phyloP scores from a whole-genome alignment of 2,329 filamentous ascomycete genomes.

The Metarhizium rileyi region DNA sequence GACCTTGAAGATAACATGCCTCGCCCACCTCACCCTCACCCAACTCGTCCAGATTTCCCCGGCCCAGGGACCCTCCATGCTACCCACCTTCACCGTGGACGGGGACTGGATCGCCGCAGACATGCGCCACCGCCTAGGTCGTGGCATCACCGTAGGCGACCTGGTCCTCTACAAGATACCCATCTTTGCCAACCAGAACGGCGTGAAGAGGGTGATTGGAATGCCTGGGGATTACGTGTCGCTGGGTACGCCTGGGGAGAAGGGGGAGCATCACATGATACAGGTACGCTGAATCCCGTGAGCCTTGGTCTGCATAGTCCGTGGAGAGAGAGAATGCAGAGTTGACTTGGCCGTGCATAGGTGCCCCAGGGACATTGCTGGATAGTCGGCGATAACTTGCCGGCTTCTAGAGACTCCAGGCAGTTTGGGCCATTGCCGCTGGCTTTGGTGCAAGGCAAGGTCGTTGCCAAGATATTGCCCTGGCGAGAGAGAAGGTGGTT shows the following conservation, averaged over 20 bases:
- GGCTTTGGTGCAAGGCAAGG: constrained; percentile 74
- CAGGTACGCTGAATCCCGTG: constrained; percentile 38
- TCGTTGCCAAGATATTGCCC: constrained; percentile 54
- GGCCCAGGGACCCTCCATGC: constrained; percentile 73
- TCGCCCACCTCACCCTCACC: constrained; percentile 36
- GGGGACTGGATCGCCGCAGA: constrained; percentile 63
- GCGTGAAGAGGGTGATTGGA: constrained; percentile 71
- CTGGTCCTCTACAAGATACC: constrained; percentile 73
- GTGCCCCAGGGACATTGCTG: constrained; percentile 89
- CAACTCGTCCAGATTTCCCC: constrained; percentile 53
- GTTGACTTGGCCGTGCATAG: constrained; percentile 33
- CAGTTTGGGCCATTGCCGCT: constrained; percentile 79
- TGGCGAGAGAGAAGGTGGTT: constrained; percentile 43
- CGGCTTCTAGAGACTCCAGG: constrained; percentile 76
- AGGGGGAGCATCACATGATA: constrained; percentile 45
- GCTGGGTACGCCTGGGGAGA: constrained; percentile 47
- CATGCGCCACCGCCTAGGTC: constrained; percentile 58
- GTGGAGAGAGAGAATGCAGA: neutral
- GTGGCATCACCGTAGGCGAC: constrained; percentile 64
- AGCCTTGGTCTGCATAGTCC: neutral
- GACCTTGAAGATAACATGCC: constrained; percentile 28
- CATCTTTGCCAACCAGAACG: constrained; percentile 46
- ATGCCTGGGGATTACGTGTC: constrained; percentile 70
- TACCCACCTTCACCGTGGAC: constrained; percentile 64
- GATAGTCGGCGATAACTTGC: constrained; percentile 79